Base-by-base conservation (phyloP, 1,139 yeast species). In the Candida labiduridarum region DNA sequence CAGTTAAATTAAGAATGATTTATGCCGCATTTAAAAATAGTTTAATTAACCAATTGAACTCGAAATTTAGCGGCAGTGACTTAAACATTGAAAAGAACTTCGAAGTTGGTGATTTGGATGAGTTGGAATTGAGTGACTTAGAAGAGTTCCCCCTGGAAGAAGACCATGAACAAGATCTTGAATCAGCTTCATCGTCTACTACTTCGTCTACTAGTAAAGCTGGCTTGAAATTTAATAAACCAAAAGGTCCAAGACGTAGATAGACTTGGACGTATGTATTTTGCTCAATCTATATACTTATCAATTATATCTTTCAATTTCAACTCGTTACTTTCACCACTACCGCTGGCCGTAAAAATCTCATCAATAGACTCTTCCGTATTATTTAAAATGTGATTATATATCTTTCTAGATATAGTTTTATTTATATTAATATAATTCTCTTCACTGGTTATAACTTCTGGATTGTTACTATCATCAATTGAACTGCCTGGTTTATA, bases 1-100 rank as follows among this genome's bases (percentile, higher is more conserved):
- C 85, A 65, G 95, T 94, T 44, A 88, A 87, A 66, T 96, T 91
- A 50, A 80, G 98, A 59, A 94, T 94, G 98, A 68, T 92, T 44
- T 91, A 90, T 63, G 98, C 98, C 1, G 81, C 96, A 2, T 86
- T 85, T 55, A 87, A 91, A 61, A 82, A 79, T 52, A 88, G 90
- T 3, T 79, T 89, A 51, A 68, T 85, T 35, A 76, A 73, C 45
- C 77, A 79, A 51, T 74, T 89, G 58, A 67, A 69, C 38, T 61
- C 62, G 15, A 54, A 48, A 7, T 50, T 62, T 30, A 39, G 50
- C 12, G 31, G 33, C 2, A n/a, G 8, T 25, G 45, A 15, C n/a
- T 14, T 43, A n/a, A 25, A 10, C 2, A 56, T 74, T 10, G 73
- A 74, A 42, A 79, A 79, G 48, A 67, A 74, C 12, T 61, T 85